A percentile compares a stretch with the other conserved stretches of the same genome.
Conservation (phyloP, 2,329 filamentous ascomycete genomes). For the Raffaelea ambrosiae region DNA sequence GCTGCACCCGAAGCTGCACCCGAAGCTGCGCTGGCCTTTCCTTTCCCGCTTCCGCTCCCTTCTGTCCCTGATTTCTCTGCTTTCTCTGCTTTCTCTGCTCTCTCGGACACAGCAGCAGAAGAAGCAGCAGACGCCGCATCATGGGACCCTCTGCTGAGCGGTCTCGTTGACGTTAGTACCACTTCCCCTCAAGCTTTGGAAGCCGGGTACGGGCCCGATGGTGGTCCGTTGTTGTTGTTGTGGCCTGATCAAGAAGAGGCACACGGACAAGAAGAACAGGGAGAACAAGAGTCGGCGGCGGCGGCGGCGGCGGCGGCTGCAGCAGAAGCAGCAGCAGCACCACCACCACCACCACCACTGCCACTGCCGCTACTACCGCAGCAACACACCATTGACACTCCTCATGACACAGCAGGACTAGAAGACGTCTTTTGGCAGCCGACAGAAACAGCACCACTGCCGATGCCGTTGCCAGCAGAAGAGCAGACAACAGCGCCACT, state of each 20-base stretch:
- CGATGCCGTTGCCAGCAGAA: no score
- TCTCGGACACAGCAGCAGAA: no score
- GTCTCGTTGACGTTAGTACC: neutral
- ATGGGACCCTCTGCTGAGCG: no score
- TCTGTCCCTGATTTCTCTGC: no score
- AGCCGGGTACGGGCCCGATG: neutral
- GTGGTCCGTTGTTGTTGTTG: neutral
- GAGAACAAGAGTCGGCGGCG: neutral
- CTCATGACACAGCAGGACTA: constrained; percentile 1
- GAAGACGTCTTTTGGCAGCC: no score
- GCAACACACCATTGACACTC: constrained; percentile 3
- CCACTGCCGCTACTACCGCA: neutral
- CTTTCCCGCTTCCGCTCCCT: neutral
- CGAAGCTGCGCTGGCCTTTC: no score
- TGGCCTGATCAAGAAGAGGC: neutral
- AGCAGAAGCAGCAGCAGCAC: no score
- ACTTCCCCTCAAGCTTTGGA: neutral
- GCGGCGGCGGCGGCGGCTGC: no score
- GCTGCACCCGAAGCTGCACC: neutral
- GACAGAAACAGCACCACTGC: neutral
- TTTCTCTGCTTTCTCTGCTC: no score
- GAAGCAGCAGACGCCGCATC: no score
- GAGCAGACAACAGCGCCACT: neutral
- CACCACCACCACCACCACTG: no score
- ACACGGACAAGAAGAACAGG: neutral